These are phyloP conservation scores for Phascolomyces articulosus DNA, from an alignment of 371 early-diverging fungal genomes.

Conservation along the genomic window DNA sequence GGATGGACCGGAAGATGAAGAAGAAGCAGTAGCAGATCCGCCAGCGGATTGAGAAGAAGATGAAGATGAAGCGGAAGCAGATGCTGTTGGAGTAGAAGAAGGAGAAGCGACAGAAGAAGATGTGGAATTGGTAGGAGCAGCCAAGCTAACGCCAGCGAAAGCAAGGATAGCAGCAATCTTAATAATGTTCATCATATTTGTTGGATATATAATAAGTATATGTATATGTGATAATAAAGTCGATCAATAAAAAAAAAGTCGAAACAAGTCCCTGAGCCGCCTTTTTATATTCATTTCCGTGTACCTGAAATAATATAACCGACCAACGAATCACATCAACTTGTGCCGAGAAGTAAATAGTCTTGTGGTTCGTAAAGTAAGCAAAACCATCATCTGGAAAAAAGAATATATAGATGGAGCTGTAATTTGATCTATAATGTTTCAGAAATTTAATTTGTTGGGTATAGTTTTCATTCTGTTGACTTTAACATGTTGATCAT, in stretches of 20 bases:
- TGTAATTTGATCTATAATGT: no score
- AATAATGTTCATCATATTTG: conserved; percentile 20
- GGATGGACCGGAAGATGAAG: background rate
- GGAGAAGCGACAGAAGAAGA: background rate
- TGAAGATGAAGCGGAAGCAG: no score
- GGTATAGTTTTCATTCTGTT: no score
- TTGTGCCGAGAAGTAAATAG: background rate
- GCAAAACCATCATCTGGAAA: background rate
- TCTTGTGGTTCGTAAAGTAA: background rate
- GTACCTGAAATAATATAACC: background rate
- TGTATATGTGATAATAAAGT: background rate
- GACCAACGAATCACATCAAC: background rate
- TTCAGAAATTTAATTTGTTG: no score
- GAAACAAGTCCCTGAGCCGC: background rate
- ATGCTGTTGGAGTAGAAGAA: background rate
- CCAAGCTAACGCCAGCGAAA: conserved; percentile 17
- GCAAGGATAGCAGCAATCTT: conserved; percentile 20
- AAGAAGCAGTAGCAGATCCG: background rate
- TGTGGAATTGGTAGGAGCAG: conserved; percentile 14
- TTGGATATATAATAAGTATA: background rate
- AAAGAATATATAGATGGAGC: no score
- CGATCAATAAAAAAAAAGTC: background rate
- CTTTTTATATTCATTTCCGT: background rate
- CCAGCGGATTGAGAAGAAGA: background rate
- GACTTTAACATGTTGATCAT: no score